Conservation (phyloP, 2,329 filamentous ascomycete genomes). For the Aquanectria penicillioides region DNA sequence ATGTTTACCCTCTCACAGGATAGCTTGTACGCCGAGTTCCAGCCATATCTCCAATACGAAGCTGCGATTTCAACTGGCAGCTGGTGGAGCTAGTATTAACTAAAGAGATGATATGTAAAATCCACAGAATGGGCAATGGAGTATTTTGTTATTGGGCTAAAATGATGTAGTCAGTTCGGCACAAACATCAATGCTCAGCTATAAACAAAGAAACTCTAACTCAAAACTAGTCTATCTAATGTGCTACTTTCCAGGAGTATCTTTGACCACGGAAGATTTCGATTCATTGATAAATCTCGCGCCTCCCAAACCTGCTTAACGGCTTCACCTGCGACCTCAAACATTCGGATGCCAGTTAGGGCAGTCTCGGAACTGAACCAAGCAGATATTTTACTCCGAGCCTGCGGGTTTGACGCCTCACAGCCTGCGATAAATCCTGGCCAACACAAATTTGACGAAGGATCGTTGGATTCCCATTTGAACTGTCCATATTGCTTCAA, state of each 20-base stretch:
- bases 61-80: no score
- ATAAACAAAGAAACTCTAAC: background rate
- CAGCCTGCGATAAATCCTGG: conserved; percentile 15
- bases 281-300: conserved; percentile 1
- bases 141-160: background rate
- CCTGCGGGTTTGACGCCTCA: conserved; percentile 6
- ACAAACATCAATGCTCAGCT: background rate
- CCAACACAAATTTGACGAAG: conserved; percentile 9
- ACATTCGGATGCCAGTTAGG: conserved; percentile 14
- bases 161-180: no score
- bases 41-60: conserved; percentile 23
- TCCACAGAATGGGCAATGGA: no score
- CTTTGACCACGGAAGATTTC: conserved; percentile 12
- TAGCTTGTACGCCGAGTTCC: conserved; percentile 29
- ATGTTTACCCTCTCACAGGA: background rate
- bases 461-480: conserved; percentile 13
- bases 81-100: no score
- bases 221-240: conserved; percentile 5
- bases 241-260: conserved; percentile 11
- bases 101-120: no score
- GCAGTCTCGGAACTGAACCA: conserved; percentile 9
- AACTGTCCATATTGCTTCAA: conserved; percentile 1
- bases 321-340: conserved; percentile 14
- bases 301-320: conserved; percentile 15
- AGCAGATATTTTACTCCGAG: conserved; percentile 1